A percentile compares a stretch with the other conserved stretches of the same genome.
phyloP scores from a whole-genome alignment of 116 monocot genomes.

The Phalaenopsis hybrid region DNA sequence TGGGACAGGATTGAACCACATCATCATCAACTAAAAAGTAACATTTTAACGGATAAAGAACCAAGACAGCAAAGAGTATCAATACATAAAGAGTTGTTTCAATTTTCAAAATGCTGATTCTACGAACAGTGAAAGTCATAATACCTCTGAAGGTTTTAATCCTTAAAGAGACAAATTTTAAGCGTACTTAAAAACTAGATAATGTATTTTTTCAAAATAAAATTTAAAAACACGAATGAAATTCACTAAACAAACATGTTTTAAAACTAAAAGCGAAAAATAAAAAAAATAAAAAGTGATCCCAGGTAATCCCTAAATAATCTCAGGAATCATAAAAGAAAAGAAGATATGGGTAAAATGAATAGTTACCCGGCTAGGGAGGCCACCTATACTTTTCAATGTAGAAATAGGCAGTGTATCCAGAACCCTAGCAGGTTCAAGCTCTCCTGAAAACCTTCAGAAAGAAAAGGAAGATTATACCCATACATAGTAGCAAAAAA shows the following conservation, averaged over 20 bases:
- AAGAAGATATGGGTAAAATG: background rate
- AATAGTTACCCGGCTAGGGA: constrained; percentile 39
- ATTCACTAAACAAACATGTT: too few relatives aligned
- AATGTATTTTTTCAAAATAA: too few relatives aligned
- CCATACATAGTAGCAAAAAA: background rate
- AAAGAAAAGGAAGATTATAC: constrained; percentile 7
- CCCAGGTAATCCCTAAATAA: background rate
- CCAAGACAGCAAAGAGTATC: too few relatives aligned
- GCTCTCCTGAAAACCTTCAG: constrained; percentile 46
- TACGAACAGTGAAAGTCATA: background rate
- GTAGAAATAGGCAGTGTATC: constrained; percentile 40
- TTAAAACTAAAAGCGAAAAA: too few relatives aligned
- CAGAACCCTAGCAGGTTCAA: constrained; percentile 41
- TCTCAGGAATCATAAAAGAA: background rate
- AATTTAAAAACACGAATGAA: too few relatives aligned
- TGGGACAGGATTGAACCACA: too few relatives aligned
- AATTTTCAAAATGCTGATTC: background rate
- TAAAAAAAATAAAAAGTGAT: background rate
- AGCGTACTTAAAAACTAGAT: too few relatives aligned
- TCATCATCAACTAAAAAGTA: too few relatives aligned
- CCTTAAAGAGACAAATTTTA: too few relatives aligned
- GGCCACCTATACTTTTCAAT: constrained; percentile 32
- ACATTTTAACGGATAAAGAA: too few relatives aligned
- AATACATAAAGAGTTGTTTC: background rate
- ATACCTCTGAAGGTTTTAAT: background rate